Evolutionary conservation across 2,329 filamentous ascomycete species (phyloP), one percentile per base, ranked within the genome.

Genomic region (Tolypocladium album): DNA sequence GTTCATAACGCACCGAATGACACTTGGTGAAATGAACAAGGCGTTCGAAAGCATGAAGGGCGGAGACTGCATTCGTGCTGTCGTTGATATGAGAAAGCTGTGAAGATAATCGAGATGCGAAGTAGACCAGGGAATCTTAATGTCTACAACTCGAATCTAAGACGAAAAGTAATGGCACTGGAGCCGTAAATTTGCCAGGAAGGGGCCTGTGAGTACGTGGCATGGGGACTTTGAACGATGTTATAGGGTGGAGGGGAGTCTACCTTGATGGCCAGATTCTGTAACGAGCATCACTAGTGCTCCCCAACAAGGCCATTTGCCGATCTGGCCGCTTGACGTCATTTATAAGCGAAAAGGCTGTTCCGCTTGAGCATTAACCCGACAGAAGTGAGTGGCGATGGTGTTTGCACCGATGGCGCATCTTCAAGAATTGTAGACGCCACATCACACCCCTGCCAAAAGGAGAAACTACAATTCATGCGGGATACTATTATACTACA

Each of bases 1-100:
- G 80, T 97, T 97, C 81, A 97, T 99, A 79, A 99, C 94, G 39
- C 94, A 99, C 80, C 87, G 92, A 68, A 90, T 96, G 79, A 83
- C 82, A 4, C 80, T 99, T 53, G 78, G 79, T 62, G 85, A 89
- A 70, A 96, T 99, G 76, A 97, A 97, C 82, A 79, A 82, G 58
- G 93, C 92, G 24, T 99, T 96, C 70, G 85, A 91, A 65, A 86
- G 88, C 68, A 99, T 99, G 94, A 95, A 97, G 82, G 83, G 86
- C 62, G 94, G 94, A 61, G 92, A 97, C 76, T 99, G 94, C 78
- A 97, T 99, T 71, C 90, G 94, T 65, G 96, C 91, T 67, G 94
- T 97, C 12, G 89, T 97, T 59, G 85, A 83, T 67, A 86, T 86
- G 82, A 72, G 74, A 63, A 75, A 74, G 64, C 27, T 73, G 62